phyloP scores from a whole-genome alignment of 2,329 filamentous ascomycete species.

The Coniochaeta sp. region DNA sequence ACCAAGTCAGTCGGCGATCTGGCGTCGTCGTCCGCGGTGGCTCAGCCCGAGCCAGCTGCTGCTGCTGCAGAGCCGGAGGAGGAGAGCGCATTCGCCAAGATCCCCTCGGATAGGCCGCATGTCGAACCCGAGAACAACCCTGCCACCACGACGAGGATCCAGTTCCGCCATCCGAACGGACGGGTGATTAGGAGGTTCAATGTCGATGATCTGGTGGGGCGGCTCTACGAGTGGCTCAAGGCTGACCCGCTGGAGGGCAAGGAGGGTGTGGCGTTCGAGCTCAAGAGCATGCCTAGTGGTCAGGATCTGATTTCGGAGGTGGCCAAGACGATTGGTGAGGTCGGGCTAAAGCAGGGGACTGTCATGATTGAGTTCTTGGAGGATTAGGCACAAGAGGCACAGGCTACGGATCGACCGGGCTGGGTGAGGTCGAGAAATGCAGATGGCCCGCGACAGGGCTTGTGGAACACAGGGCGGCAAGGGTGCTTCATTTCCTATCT shows the following conservation, averaged over 20 bases:
- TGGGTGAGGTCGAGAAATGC: too few species aligned
- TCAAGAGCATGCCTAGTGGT: slow-evolving; percentile 71
- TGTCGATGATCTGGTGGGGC: slow-evolving; percentile 66
- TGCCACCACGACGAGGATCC: slow-evolving; percentile 74
- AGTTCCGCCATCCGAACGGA: slow-evolving; percentile 81
- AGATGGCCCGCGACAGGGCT: too few species aligned
- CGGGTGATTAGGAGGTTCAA: slow-evolving; percentile 83
- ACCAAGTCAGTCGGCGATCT: slow-evolving; percentile 53
- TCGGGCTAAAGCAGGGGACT: slow-evolving; percentile 83
- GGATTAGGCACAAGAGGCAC: slow-evolving; percentile 20
- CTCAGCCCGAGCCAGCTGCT: too few species aligned
- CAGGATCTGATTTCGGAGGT: slow-evolving; percentile 75
- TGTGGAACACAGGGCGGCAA: too few species aligned
- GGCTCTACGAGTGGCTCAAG: slow-evolving; percentile 96
- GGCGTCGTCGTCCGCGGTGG: too few species aligned
- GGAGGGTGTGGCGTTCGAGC: slow-evolving; percentile 71
- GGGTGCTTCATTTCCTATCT: too few species aligned
- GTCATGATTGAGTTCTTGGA: slow-evolving; percentile 91
- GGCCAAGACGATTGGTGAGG: slow-evolving; percentile 68
- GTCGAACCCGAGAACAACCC: slow-evolving; percentile 68
- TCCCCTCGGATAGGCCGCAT: slow-evolving; percentile 68
- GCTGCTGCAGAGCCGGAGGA: slow-evolving; percentile 20
- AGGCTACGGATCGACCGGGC: too few species aligned
- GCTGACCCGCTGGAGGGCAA: slow-evolving; percentile 77
- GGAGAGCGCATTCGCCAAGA: slow-evolving; percentile 54